phyloP scores from a whole-genome alignment of 192 early-diverging fungal genomes.

The Chytriomyces sp. region DNA sequence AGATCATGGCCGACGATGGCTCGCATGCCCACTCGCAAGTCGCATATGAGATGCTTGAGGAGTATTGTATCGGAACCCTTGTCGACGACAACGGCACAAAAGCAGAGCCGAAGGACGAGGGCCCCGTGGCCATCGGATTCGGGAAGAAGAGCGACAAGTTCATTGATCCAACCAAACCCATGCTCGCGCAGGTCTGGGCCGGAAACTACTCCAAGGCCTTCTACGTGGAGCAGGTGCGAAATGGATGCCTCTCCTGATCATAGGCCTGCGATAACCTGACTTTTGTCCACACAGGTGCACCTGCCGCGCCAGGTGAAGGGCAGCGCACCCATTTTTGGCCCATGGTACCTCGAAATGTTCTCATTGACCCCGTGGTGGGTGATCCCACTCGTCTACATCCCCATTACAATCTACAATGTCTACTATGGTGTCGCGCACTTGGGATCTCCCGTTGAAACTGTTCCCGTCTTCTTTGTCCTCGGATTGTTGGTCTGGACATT shows the following conservation, averaged over 20 bases:
- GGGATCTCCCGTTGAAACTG: not conserved
- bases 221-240: slow-evolving; percentile 73
- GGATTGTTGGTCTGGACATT: slow-evolving; percentile 84
- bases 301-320: slow-evolving; percentile 77
- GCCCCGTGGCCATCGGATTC: slow-evolving; percentile 45
- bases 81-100: not conserved
- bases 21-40: slow-evolving; percentile 79
- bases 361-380: slow-evolving; percentile 92
- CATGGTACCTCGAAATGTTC: slow-evolving; percentile 72
- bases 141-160: slow-evolving; percentile 64
- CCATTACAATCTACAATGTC: slow-evolving; percentile 61
- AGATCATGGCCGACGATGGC: slow-evolving; percentile 73
- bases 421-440: slow-evolving; percentile 29
- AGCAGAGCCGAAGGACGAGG: slow-evolving; percentile 40
- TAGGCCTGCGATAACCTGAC: not conserved
- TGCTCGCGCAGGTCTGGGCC: slow-evolving; percentile 79
- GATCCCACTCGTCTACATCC: slow-evolving; percentile 87
- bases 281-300: slow-evolving; percentile 62
- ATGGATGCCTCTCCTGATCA: not conserved
- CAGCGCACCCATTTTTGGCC: slow-evolving; percentile 83
- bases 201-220: slow-evolving; percentile 76
- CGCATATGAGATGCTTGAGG: slow-evolving; percentile 85
- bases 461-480: slow-evolving; percentile 53
- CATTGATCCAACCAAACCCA: slow-evolving; percentile 77
- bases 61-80: slow-evolving; percentile 74